phyloP scores from a whole-genome alignment of 768 basidiomycete genomes.

The Tricholoma hemisulphureum region DNA sequence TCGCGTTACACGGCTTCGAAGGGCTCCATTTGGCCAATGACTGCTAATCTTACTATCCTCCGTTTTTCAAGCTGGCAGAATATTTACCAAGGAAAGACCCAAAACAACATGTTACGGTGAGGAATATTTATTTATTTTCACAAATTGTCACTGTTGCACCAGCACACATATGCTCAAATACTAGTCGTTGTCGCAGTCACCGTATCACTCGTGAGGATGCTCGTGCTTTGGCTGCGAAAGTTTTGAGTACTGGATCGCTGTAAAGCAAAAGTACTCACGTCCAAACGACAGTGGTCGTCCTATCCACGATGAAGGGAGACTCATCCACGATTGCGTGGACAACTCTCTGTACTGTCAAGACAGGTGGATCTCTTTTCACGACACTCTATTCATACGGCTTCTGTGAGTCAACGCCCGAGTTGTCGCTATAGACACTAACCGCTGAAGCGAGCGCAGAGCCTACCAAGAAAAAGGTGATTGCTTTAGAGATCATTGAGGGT shows the following conservation, averaged over 20 bases:
- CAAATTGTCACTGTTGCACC: too few relatives aligned
- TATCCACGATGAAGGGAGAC: slow-evolving; percentile 24
- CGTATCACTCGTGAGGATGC: slow-evolving; percentile 11
- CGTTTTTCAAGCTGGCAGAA: too few relatives aligned
- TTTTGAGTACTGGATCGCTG: neutral
- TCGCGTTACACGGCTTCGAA: too few relatives aligned
- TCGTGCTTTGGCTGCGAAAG: slow-evolving; percentile 17
- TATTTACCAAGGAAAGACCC: too few relatives aligned
- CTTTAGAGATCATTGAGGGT: neutral
- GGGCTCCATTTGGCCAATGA: too few relatives aligned
- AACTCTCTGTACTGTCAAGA: slow-evolving; percentile 20
- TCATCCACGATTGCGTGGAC: slow-evolving; percentile 18
- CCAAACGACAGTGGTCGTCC: slow-evolving; percentile 22
- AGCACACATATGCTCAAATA: too few relatives aligned
- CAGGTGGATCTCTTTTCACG: neutral
- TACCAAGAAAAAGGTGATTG: neutral
- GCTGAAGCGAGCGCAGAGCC: neutral
- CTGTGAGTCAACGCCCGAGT: neutral
- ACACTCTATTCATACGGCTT: neutral
- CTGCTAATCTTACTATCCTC: too few relatives aligned
- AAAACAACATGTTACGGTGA: too few relatives aligned
- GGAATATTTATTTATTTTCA: too few relatives aligned
- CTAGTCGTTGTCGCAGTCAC: neutral
- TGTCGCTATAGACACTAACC: neutral
- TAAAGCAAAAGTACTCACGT: slow-evolving; percentile 18